Conservation (phyloP, 2,329 filamentous ascomycete genomes). For the Neofusicoccum cordaticola region DNA sequence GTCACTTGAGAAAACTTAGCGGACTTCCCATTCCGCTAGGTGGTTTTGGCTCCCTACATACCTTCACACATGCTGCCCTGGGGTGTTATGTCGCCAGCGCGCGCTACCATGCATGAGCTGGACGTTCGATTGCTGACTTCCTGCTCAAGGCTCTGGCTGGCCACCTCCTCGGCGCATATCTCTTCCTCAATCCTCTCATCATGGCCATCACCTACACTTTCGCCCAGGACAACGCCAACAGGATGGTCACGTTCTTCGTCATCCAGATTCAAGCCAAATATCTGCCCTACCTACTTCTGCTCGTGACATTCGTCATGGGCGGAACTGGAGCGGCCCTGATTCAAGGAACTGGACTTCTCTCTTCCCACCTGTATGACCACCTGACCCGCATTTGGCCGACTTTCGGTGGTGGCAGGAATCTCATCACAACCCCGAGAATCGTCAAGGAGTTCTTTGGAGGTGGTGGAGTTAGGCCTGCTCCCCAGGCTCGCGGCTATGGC, state of each 20-base stretch:
- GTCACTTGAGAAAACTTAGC: slow-evolving; percentile 53
- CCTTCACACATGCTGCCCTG: slow-evolving; percentile 14
- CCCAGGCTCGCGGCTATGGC: slow-evolving; percentile 10
- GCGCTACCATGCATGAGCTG: neutral
- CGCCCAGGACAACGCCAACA: slow-evolving; percentile 78
- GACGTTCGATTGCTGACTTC: neutral
- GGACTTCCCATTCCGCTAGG: slow-evolving; percentile 55
- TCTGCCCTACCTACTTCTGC: slow-evolving; percentile 76
- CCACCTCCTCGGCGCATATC: slow-evolving; percentile 49
- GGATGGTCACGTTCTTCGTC: slow-evolving; percentile 75
- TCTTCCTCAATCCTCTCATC: slow-evolving; percentile 63
- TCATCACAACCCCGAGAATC: slow-evolving; percentile 70
- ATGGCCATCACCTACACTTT: slow-evolving; percentile 82
- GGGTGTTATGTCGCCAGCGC: neutral
- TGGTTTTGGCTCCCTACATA: slow-evolving; percentile 67
- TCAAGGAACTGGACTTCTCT: slow-evolving; percentile 74
- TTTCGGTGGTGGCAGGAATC: slow-evolving; percentile 78
- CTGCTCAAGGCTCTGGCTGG: slow-evolving; percentile 45
- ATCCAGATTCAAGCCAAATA: slow-evolving; percentile 78
- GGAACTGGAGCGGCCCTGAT: slow-evolving; percentile 57
- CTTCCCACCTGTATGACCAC: slow-evolving; percentile 90
- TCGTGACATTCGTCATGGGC: slow-evolving; percentile 67
- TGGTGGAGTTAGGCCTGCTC: slow-evolving; percentile 7
- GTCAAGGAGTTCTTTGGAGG: slow-evolving; percentile 65
- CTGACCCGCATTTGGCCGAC: slow-evolving; percentile 82